phyloP scores from a whole-genome alignment of 1,139 yeast genomes.

The Pichia norvegensis region DNA sequence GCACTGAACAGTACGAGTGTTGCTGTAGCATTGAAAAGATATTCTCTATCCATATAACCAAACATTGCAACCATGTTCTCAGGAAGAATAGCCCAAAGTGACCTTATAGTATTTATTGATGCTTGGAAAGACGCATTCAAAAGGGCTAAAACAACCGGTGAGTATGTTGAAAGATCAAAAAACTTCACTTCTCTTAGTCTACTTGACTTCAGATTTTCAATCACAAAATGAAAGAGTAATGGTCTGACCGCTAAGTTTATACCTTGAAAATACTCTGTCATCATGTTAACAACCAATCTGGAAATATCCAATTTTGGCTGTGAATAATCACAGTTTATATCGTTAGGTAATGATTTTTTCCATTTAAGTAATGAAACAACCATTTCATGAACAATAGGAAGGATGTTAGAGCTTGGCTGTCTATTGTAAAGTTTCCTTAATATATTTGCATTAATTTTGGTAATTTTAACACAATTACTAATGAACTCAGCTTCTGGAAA shows the following conservation, averaged over 20 bases:
- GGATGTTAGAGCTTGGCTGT: conserved; percentile 64
- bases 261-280: conserved; percentile 84
- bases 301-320: conserved; percentile 49
- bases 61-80: conserved; percentile 75
- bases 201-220: conserved; percentile 48
- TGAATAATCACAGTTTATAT: conserved; percentile 57
- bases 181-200: conserved; percentile 35
- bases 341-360: conserved; percentile 60
- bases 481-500: conserved; percentile 79
- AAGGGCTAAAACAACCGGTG: conserved; percentile 58
- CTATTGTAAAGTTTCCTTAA: conserved; percentile 66
- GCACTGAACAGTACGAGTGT: conserved; percentile 70
- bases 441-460: conserved; percentile 72
- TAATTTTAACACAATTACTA: conserved; percentile 70
- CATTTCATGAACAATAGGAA: conserved; percentile 65
- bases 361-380: conserved; percentile 65
- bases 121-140: conserved; percentile 80
- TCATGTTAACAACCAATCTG: conserved; percentile 64
- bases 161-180: conserved; percentile 60
- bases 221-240: conserved; percentile 68
- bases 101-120: conserved; percentile 67
- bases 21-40: conserved; percentile 72
- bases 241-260: conserved; percentile 79
- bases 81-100: conserved; percentile 64
- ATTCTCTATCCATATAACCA: conserved; percentile 88